phyloP scores from a whole-genome alignment of 2,329 filamentous ascomycete genomes.

The Pestalotiopsis sp. region DNA sequence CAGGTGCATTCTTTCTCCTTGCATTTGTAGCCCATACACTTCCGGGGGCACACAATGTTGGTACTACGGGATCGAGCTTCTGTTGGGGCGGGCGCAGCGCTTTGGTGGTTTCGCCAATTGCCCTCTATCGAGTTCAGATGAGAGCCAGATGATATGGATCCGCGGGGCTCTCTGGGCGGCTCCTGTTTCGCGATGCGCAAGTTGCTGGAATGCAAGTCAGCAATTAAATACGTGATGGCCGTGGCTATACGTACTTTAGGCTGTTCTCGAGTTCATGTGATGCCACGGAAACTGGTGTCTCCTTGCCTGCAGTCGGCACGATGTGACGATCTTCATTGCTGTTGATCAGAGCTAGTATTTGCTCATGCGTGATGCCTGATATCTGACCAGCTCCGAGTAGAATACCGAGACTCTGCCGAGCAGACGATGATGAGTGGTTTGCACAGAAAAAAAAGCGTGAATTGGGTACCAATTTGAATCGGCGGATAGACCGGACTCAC shows the following conservation, averaged over 20 bases:
- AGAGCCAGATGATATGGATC: neutral
- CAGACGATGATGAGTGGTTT: neutral
- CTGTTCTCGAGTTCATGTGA: conserved; percentile 2
- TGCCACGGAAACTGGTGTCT: neutral
- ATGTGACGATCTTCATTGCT: conserved; percentile 7
- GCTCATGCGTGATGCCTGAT: conserved; percentile 18
- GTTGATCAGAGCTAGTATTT: conserved; percentile 21
- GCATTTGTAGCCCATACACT: conserved; percentile 20
- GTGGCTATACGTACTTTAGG: neutral
- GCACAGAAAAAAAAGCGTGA: neutral
- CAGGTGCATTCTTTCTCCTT: conserved; percentile 19
- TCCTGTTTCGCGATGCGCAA: neutral
- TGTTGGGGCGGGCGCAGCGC: neutral
- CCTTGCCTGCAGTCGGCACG: neutral
- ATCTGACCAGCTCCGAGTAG: conserved; percentile 23
- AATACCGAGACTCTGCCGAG: conserved; percentile 30
- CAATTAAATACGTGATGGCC: neutral
- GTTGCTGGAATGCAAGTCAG: neutral
- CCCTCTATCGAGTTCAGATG: neutral
- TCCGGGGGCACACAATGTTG: conserved; percentile 26
- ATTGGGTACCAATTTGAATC: neutral
- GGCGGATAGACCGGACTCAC: neutral
- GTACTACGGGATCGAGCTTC: neutral
- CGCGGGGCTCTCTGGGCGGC: neutral
- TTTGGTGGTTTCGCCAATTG: neutral